These are phyloP conservation scores for Pyrenula aspistea DNA, from an alignment of 495 filamentous ascomycete species.

Conservation along the genomic window DNA sequence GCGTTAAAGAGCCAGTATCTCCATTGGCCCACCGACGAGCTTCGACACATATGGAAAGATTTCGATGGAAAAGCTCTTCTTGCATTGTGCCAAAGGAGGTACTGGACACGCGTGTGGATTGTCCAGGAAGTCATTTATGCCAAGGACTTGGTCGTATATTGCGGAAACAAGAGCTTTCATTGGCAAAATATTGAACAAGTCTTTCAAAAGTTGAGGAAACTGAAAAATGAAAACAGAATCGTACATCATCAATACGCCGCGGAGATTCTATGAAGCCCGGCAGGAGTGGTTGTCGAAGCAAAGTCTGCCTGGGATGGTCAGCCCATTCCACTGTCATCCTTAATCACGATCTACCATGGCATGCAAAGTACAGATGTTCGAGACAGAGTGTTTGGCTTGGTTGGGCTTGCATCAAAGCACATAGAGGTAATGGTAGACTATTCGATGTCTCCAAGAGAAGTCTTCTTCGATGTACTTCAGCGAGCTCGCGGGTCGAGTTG, in stretches of 20 bases:
- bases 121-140: constrained; percentile 9
- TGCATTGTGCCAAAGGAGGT: constrained; percentile 4
- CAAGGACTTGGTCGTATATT: not conserved
- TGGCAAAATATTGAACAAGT: not conserved
- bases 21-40: not conserved
- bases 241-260: not conserved
- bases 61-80: not conserved
- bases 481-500: not conserved
- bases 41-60: not conserved
- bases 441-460: not conserved
- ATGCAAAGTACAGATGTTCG: not conserved
- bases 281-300: not conserved
- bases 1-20: not conserved
- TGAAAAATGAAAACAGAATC: not conserved
- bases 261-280: not conserved
- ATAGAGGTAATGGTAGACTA: not conserved
- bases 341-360: not conserved
- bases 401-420: not conserved
- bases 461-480: not conserved
- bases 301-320: not conserved
- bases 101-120: constrained; percentile 7
- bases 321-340: not conserved
- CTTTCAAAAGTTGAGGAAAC: not conserved
- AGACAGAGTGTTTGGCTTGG: not conserved
- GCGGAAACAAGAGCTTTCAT: not conserved